Evolutionary conservation across 2,329 filamentous ascomycete genomes (phyloP).

Genomic region (Colletotrichum zoysiae): DNA sequence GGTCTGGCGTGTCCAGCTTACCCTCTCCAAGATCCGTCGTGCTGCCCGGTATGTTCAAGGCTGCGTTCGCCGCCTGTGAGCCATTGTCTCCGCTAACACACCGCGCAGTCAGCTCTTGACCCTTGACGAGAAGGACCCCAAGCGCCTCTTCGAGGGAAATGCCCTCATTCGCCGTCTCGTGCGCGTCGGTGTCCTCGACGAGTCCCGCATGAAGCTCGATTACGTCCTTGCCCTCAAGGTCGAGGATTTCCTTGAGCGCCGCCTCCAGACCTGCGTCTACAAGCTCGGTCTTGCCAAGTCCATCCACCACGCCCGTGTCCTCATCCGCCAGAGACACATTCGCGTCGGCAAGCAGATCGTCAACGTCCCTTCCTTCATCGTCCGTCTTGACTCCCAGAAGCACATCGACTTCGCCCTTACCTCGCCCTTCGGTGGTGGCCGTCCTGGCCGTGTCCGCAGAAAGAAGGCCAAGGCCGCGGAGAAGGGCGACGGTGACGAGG

Average conservation of each 20-base stretch:
- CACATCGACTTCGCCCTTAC: slow-evolving; percentile 99
- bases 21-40: slow-evolving; percentile 99
- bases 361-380: slow-evolving; percentile 99
- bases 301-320: slow-evolving; percentile 99
- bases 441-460: slow-evolving; percentile 96
- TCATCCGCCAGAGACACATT: slow-evolving; percentile 99
- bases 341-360: slow-evolving; percentile 99
- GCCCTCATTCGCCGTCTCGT: slow-evolving; percentile 99
- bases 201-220: slow-evolving; percentile 99
- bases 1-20: slow-evolving; percentile 99
- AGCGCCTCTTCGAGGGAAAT: slow-evolving; percentile 99
- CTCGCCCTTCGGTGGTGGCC: slow-evolving; percentile 97
- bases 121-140: slow-evolving; percentile 99
- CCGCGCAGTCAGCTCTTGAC: slow-evolving; percentile 92
- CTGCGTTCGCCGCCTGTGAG: background rate
- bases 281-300: slow-evolving; percentile 99
- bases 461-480: slow-evolving; percentile 99
- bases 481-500: slow-evolving; percentile 82
- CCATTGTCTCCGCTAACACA: slow-evolving; percentile 44
- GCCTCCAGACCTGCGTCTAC: slow-evolving; percentile 99
- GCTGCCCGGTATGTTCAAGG: slow-evolving; percentile 84
- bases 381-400: slow-evolving; percentile 99
- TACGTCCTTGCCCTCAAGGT: slow-evolving; percentile 99
- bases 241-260: slow-evolving; percentile 99
- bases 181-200: slow-evolving; percentile 99